Conservation (phyloP, 306 rosid species). For the Urtica urens region DNA sequence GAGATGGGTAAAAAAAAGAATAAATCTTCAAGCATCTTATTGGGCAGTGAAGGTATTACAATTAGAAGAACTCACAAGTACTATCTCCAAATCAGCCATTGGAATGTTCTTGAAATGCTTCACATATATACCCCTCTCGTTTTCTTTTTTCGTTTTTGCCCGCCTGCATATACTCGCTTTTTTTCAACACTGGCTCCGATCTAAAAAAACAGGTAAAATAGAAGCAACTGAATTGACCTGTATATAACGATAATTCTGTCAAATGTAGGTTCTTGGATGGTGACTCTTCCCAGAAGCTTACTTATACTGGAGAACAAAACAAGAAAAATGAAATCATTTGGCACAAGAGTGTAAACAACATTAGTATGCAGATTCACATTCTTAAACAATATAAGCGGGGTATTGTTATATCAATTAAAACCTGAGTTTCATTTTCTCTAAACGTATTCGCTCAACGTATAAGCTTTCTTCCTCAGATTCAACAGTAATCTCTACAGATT, state of each 20-base stretch:
- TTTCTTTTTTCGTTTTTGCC: slow-evolving; percentile 28
- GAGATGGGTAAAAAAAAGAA: slow-evolving; percentile 9
- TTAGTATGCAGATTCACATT: neutral
- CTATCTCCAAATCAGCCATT: slow-evolving; percentile 97
- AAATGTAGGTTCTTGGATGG: slow-evolving; percentile 95
- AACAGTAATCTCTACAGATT: slow-evolving; percentile 27
- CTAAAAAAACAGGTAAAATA: slow-evolving; percentile 1
- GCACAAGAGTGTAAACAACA: neutral
- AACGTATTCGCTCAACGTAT: slow-evolving; percentile 66
- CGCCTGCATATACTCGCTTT: slow-evolving; percentile 33
- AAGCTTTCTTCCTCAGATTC: slow-evolving; percentile 34
- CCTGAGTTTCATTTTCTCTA: slow-evolving; percentile 84
- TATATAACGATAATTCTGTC: slow-evolving; percentile 83
- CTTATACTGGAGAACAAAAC: slow-evolving; percentile 31
- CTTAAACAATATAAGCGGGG: neutral
- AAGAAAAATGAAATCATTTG: neutral
- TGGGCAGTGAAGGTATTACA: slow-evolving; percentile 52
- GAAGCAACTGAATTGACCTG: slow-evolving; percentile 38
- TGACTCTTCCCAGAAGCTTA: slow-evolving; percentile 52
- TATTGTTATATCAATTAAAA: slow-evolving; percentile 4
- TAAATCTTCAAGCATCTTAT: slow-evolving; percentile 63
- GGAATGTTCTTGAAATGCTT: slow-evolving; percentile 87
- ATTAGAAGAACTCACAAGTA: slow-evolving; percentile 89
- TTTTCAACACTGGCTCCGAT: slow-evolving; percentile 8
- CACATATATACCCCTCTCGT: slow-evolving; percentile 67